phyloP scores from a whole-genome alignment of 371 early-diverging fungal species.

The Haplosporangium sp. region DNA sequence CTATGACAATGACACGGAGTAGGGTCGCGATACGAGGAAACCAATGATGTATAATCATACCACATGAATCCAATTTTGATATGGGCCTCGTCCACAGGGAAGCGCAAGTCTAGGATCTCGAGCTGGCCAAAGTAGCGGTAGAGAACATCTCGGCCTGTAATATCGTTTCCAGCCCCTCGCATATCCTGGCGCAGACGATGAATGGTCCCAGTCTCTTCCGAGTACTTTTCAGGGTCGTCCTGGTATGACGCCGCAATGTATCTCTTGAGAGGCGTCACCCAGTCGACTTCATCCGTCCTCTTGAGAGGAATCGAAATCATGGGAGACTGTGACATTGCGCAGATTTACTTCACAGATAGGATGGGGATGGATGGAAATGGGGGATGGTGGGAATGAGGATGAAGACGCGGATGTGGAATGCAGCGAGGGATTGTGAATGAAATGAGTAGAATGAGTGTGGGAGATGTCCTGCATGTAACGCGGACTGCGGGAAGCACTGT shows the following conservation, averaged over 20 bases:
- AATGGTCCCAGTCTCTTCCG: constrained; percentile 83
- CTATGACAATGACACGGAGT: not conserved
- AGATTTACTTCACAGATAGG: not conserved
- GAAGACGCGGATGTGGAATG: not conserved
- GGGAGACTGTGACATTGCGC: constrained; percentile 49
- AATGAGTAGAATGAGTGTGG: not conserved
- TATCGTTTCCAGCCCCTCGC: constrained; percentile 92
- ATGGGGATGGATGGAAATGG: not conserved
- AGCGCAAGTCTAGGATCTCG: constrained; percentile 92
- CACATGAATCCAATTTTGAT: constrained; percentile 90
- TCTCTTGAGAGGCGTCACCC: constrained; percentile 80
- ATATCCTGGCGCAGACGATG: constrained; percentile 94
- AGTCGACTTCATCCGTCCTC: constrained; percentile 91
- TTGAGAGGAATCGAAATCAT: constrained; percentile 72
- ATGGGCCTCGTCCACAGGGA: constrained; percentile 91
- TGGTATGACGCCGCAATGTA: constrained; percentile 89
- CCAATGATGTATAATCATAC: constrained; percentile 59
- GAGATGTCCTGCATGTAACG: too few relatives aligned
- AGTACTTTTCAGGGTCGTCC: constrained; percentile 92
- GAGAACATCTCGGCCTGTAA: constrained; percentile 91
- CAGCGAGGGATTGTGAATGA: not conserved
- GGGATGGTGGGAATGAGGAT: not conserved
- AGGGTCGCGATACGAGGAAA: not conserved
- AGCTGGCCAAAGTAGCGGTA: constrained; percentile 97
- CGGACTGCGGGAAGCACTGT: not conserved